These are phyloP conservation scores for Marchantia polymorpha DNA, from an alignment of 225 moss, liverwort and hornwort species.

Conservation along the genomic window DNA sequence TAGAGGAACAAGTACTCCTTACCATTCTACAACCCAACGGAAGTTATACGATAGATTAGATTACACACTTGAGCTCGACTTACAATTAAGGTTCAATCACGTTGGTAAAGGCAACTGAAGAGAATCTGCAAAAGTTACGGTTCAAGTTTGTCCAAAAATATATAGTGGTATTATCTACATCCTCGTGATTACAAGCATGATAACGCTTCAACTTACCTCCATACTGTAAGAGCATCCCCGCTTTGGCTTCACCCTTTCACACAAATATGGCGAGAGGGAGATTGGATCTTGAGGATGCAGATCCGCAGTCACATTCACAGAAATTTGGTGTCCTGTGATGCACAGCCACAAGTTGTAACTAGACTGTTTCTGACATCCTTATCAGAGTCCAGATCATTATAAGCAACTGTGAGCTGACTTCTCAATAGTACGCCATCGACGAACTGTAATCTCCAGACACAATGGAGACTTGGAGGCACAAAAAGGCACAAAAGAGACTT, in stretches of 20 bases:
- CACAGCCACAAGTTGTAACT: conserved; percentile 9
- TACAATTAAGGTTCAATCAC: not conserved
- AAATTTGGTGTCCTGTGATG: conserved; percentile 19
- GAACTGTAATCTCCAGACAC: conserved; percentile 6
- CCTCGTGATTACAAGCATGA: conserved; percentile 29
- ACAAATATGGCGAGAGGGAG: conserved; percentile 29
- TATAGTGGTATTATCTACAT: conserved; percentile 24
- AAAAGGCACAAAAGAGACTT: conserved; percentile 9
- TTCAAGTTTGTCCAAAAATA: conserved; percentile 17
- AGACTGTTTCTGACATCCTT: conserved; percentile 9
- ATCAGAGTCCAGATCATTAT: conserved; percentile 10
- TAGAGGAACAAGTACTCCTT: too few species aligned
- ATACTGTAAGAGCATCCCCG: conserved; percentile 28
- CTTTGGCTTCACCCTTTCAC: conserved; percentile 36
- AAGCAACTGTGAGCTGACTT: conserved; percentile 22
- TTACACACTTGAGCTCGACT: conserved; percentile 3
- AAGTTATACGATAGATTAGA: conserved; percentile 11
- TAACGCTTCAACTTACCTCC: conserved; percentile 44
- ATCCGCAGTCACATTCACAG: conserved; percentile 18
- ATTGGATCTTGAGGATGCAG: conserved; percentile 30
- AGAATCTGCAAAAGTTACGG: conserved; percentile 17
- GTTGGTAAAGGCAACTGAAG: conserved; percentile 9
- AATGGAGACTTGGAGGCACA: too few species aligned
- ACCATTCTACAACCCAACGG: too few species aligned
- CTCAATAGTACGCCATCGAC: conserved; percentile 9